Conservation (phyloP, 2,329 filamentous ascomycete genomes). For the Metarhizium humberi region DNA sequence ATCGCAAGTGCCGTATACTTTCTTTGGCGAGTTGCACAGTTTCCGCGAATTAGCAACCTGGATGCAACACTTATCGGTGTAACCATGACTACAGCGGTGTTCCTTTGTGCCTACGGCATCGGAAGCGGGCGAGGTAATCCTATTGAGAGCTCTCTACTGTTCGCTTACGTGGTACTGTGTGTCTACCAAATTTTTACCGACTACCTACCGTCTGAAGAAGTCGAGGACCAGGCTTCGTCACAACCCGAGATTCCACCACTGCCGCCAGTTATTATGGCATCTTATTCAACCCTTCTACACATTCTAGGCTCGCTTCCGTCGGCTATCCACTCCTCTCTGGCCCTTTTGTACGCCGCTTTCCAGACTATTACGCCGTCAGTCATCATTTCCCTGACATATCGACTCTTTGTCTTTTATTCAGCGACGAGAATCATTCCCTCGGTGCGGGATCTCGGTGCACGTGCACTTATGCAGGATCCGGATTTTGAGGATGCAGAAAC, state of each 20-base stretch:
- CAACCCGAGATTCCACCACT: constrained; percentile 93
- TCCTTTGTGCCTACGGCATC: constrained; percentile 89
- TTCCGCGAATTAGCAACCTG: constrained; percentile 85
- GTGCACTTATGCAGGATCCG: constrained; percentile 74
- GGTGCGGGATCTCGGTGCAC: constrained; percentile 76
- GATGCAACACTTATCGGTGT: constrained; percentile 90
- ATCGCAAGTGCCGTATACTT: constrained; percentile 95
- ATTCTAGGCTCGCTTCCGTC: constrained; percentile 74
- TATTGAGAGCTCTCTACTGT: constrained; percentile 87
- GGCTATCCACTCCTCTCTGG: constrained; percentile 74
- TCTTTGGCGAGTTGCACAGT: constrained; percentile 87
- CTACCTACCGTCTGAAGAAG: constrained; percentile 71
- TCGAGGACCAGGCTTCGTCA: constrained; percentile 37
- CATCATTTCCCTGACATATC: constrained; percentile 88
- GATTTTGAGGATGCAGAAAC: constrained; percentile 78
- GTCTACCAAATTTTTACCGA: constrained; percentile 99
- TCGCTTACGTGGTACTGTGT: constrained; percentile 96
- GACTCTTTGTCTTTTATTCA: constrained; percentile 90
- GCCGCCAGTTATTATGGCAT: constrained; percentile 96
- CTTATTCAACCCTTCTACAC: constrained; percentile 84
- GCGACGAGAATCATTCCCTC: constrained; percentile 94
- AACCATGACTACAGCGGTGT: constrained; percentile 84
- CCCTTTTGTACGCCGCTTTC: constrained; percentile 82
- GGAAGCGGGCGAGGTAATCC: constrained; percentile 89
- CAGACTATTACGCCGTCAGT: constrained; percentile 94